phyloP scores from a whole-genome alignment of 176 grass and related monocot genomes.

The Aegilops longissima region DNA sequence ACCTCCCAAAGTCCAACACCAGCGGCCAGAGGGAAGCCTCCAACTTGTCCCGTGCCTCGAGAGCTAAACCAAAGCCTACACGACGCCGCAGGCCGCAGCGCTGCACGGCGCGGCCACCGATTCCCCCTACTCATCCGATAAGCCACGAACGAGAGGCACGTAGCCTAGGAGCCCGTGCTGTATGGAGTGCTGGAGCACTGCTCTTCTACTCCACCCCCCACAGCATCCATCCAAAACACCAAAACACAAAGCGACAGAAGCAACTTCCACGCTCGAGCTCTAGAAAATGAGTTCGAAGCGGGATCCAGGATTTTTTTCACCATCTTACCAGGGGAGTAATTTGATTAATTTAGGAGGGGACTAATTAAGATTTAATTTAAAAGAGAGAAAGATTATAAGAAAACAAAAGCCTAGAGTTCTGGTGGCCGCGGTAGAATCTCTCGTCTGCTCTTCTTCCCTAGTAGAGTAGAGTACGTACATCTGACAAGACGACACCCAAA shows the following conservation, averaged over 20 bases:
- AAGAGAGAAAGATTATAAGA: neutral
- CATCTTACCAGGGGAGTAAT: neutral
- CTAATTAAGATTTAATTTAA: too few relatives aligned
- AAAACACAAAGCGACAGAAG: conserved; percentile 22
- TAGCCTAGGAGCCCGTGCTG: neutral
- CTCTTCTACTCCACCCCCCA: neutral
- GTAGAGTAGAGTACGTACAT: conserved; percentile 40
- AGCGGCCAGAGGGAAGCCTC: conserved; percentile 32
- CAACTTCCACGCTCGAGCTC: too few relatives aligned
- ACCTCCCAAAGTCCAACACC: neutral
- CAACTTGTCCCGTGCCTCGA: conserved; percentile 22
- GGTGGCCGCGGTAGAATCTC: neutral
- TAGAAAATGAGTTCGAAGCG: neutral
- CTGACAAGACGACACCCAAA: conserved; percentile 30
- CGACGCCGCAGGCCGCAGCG: neutral
- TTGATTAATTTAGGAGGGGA: too few relatives aligned
- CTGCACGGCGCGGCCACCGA: conserved; percentile 14
- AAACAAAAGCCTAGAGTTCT: neutral
- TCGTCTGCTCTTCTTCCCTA: conserved; percentile 16
- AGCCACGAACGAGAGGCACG: neutral
- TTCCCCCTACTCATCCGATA: neutral
- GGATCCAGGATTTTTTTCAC: neutral
- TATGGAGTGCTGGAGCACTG: too few relatives aligned
- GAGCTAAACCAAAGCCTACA: neutral
- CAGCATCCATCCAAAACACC: conserved; percentile 46